Percentiles rank a stretch among this genome's conserved stretches.
Evolutionary conservation across 441 rosid species (phyloP).

Genomic region (Dalechampia spathulata): DNA sequence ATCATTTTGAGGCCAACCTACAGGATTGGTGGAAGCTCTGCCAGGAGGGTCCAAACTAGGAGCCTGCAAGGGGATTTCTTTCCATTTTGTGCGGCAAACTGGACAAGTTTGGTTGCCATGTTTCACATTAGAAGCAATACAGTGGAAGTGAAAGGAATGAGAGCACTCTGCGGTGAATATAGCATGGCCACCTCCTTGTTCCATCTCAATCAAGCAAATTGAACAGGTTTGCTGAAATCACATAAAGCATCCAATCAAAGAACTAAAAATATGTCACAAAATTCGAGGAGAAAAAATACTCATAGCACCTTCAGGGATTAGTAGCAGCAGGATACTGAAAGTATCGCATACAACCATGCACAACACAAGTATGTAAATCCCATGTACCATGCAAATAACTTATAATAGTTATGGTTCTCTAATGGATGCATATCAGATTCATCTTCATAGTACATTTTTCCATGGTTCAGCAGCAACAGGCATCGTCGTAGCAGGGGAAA

Average conservation of each 20-base stretch:
- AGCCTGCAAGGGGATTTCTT: constrained; percentile 78
- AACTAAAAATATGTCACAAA: neutral
- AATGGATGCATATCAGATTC: too few relatives aligned
- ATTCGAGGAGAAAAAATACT: neutral
- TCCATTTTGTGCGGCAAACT: constrained; percentile 85
- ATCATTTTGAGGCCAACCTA: constrained; percentile 53
- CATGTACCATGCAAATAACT: too few relatives aligned
- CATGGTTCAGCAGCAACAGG: too few relatives aligned
- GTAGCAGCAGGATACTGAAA: neutral
- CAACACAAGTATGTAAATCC: too few relatives aligned
- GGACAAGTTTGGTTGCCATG: constrained; percentile 91
- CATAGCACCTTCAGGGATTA: neutral
- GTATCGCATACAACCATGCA: too few relatives aligned
- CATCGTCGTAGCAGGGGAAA: too few relatives aligned
- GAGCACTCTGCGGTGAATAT: constrained; percentile 93
- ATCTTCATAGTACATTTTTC: too few relatives aligned
- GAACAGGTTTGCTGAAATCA: constrained; percentile 66
- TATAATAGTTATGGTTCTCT: too few relatives aligned
- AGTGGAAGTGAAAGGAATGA: constrained; percentile 89
- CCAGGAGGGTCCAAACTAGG: constrained; percentile 40
- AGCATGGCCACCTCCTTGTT: constrained; percentile 79
- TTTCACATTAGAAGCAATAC: constrained; percentile 83
- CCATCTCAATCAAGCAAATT: constrained; percentile 80
- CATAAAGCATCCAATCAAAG: too few relatives aligned
- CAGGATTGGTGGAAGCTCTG: constrained; percentile 29